These are phyloP conservation scores for Elaeagnus macrophylla DNA, from an alignment of 306 rosid genomes.

Conservation along the genomic window DNA sequence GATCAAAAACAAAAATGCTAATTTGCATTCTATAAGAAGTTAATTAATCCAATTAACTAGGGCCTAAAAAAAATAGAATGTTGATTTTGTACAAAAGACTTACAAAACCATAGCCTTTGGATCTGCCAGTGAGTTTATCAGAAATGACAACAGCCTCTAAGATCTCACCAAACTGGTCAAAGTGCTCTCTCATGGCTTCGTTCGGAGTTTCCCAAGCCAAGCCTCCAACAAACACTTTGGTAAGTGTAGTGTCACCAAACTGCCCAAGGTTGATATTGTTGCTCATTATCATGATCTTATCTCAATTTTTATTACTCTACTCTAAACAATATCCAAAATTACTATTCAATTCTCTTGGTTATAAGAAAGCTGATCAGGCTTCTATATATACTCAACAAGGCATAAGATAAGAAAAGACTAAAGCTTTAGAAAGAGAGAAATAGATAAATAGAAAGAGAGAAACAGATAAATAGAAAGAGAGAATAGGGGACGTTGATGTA, in stretches of 20 bases:
- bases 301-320: no score
- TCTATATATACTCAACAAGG: no score
- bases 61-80: neutral
- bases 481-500: slow-evolving; percentile 16
- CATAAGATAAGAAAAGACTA: no score
- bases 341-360: no score
- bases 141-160: slow-evolving; percentile 81
- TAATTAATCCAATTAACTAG: no score
- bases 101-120: slow-evolving; percentile 95
- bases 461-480: no score
- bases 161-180: slow-evolving; percentile 66
- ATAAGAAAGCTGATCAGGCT: neutral
- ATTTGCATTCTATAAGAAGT: no score
- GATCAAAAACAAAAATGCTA: no score
- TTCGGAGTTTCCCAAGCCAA: slow-evolving; percentile 87
- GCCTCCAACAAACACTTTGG: slow-evolving; percentile 83
- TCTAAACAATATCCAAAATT: no score
- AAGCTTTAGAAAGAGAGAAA: no score
- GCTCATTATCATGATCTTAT: slow-evolving; percentile 23
- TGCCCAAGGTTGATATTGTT: slow-evolving; percentile 27
- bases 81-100: no score
- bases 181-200: slow-evolving; percentile 57
- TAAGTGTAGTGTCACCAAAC: slow-evolving; percentile 71
- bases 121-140: slow-evolving; percentile 72
- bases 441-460: no score